A percentile compares a stretch with the other conserved stretches of the same genome.
Evolutionary conservation across 495 filamentous ascomycete species (phyloP).

Genomic region (Daldinia vernicosa): DNA sequence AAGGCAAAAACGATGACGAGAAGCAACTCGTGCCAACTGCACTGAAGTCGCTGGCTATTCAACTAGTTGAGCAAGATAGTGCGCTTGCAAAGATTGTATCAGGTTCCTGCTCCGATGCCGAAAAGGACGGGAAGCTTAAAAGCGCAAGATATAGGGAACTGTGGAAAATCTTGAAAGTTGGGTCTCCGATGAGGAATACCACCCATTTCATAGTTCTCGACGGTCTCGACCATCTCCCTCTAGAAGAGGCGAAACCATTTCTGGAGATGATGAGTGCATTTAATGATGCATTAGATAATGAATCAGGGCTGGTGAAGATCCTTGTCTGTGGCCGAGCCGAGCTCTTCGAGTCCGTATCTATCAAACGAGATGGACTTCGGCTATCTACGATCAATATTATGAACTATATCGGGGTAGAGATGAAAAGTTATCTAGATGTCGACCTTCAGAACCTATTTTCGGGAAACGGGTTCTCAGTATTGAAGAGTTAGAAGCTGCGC

Average conservation of each 20-base stretch:
- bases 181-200: constrained; percentile 26
- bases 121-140: constrained; percentile 29
- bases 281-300: constrained; percentile 19
- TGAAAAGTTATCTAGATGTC: background rate
- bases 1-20: constrained; percentile 28
- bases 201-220: constrained; percentile 42
- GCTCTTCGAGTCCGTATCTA: background rate
- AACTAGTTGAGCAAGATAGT: constrained; percentile 42
- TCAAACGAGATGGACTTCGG: background rate
- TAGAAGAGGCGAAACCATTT: background rate
- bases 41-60: constrained; percentile 38
- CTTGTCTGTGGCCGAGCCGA: background rate
- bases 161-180: constrained; percentile 38
- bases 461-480: constrained; percentile 20
- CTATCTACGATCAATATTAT: background rate
- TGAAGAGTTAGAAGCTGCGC: constrained; percentile 31
- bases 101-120: constrained; percentile 17
- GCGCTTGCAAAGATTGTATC: constrained; percentile 35
- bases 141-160: constrained; percentile 38
- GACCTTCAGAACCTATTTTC: constrained; percentile 16
- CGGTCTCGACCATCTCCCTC: constrained; percentile 17
- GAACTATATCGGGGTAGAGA: background rate
- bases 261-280: constrained; percentile 5
- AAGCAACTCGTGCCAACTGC: constrained; percentile 33
- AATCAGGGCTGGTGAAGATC: background rate